These are phyloP conservation scores for Diplotaxis tenuifolia DNA, from an alignment of 345 rosid species.

Conservation along the genomic window DNA sequence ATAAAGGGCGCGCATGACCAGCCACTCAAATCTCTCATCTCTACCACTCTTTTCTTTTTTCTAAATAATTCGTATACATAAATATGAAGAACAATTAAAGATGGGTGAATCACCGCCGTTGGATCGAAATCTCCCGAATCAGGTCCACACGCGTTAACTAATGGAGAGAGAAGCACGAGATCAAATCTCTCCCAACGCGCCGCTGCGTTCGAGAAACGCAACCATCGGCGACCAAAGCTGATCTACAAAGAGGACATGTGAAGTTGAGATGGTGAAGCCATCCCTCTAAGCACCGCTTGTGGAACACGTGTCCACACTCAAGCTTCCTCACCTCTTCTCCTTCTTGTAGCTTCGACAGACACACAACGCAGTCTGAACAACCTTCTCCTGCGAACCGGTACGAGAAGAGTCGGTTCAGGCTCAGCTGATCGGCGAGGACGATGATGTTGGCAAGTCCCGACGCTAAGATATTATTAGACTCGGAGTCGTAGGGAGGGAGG, in stretches of 20 bases:
- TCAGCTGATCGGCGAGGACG: constrained; percentile 68
- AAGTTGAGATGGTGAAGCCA: constrained; percentile 76
- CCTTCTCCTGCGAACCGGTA: constrained; percentile 37
- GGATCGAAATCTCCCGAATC: neutral
- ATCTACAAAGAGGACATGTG: constrained; percentile 73
- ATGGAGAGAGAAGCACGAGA: constrained; percentile 45
- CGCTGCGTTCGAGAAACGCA: constrained; percentile 45
- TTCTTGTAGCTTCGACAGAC: constrained; percentile 57
- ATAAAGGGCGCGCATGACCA: constrained; percentile 30
- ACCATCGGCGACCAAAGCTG: constrained; percentile 45
- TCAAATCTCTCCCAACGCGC: constrained; percentile 58
- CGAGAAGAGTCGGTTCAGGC: constrained; percentile 51
- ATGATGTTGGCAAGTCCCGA: constrained; percentile 57
- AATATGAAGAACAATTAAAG: neutral
- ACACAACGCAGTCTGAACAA: constrained; percentile 51
- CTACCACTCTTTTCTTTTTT: neutral
- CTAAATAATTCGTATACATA: neutral
- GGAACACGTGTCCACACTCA: constrained; percentile 82
- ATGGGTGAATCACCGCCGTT: constrained; percentile 11
- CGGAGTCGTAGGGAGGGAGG: constrained; percentile 35
- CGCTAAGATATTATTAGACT: constrained; percentile 29
- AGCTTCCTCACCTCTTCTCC: constrained; percentile 80
- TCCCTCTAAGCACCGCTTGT: constrained; percentile 72
- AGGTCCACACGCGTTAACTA: constrained; percentile 14
- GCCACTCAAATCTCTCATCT: constrained; percentile 23